Evolutionary conservation across 1,284 basidiomycete genomes (phyloP).

Genomic region (Crucibulum parvulum): DNA sequence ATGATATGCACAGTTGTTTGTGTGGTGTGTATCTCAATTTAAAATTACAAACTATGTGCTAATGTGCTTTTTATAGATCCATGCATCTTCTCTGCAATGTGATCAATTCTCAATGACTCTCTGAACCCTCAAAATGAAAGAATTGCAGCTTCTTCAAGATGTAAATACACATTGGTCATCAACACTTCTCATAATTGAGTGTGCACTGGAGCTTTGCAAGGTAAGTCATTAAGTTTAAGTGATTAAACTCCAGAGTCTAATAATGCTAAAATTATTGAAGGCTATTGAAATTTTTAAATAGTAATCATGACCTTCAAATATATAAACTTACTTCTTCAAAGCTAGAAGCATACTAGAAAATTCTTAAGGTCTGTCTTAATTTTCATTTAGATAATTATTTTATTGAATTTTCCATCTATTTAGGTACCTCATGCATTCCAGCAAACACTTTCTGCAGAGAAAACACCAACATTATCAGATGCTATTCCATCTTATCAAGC

Average conservation of each 20-base stretch:
- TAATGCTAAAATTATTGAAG: slow-evolving; percentile 9
- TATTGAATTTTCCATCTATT: background rate
- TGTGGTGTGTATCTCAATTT: slow-evolving; percentile 1
- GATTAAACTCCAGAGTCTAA: background rate
- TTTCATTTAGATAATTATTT: slow-evolving; percentile 3
- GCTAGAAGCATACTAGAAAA: slow-evolving; percentile 20
- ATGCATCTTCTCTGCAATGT: slow-evolving; percentile 27
- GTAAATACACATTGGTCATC: slow-evolving; percentile 46
- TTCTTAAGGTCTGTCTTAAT: slow-evolving; percentile 21
- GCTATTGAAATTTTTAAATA: slow-evolving; percentile 23
- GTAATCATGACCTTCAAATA: slow-evolving; percentile 17
- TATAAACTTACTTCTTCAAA: slow-evolving; percentile 14
- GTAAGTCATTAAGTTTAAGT: slow-evolving; percentile 7
- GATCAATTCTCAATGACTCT: slow-evolving; percentile 22
- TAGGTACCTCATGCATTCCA: slow-evolving; percentile 17
- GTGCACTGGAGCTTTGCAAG: slow-evolving; percentile 14
- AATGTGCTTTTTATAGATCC: slow-evolving; percentile 19
- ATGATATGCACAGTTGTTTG: slow-evolving; percentile 18
- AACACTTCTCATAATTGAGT: slow-evolving; percentile 43
- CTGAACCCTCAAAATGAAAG: slow-evolving; percentile 1
- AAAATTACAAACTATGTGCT: background rate
- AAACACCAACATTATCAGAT: background rate
- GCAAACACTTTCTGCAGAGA: slow-evolving; percentile 10
- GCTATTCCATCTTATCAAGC: background rate
- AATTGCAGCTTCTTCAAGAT: slow-evolving; percentile 28